phyloP scores from a whole-genome alignment of 1,139 yeast species.

The Keqinozyma sinolaborantium region DNA sequence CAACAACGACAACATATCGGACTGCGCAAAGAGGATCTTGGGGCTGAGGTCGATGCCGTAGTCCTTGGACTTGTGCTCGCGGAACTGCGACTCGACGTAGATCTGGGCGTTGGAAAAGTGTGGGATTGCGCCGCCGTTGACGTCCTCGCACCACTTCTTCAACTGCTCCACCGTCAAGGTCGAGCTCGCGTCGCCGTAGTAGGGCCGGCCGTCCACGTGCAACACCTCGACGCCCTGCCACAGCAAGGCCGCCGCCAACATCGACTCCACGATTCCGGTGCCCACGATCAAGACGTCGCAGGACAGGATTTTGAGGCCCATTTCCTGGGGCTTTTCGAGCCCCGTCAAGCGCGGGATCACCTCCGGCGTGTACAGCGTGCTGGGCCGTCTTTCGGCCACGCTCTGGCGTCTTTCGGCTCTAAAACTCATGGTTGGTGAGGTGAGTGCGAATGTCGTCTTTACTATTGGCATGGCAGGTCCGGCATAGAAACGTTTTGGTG shows the following conservation, averaged over 20 bases:
- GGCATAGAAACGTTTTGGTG: constrained; percentile 61
- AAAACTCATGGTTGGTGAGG: constrained; percentile 1
- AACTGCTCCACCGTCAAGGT: constrained; percentile 84
- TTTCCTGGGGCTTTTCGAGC: constrained; percentile 60
- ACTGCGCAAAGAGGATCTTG: constrained; percentile 79
- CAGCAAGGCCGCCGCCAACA: constrained; percentile 88
- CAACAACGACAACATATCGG: constrained; percentile 75
- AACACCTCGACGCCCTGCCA: constrained; percentile 95
- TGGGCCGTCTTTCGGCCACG: constrained; percentile 73
- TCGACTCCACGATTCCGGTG: constrained; percentile 85
- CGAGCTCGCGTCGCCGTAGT: constrained; percentile 87
- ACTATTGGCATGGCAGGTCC: constrained; percentile 71
- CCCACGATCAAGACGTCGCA: constrained; percentile 91
- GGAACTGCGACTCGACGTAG: constrained; percentile 60
- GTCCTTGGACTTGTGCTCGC: constrained; percentile 57
- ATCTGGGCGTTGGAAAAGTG: constrained; percentile 60
- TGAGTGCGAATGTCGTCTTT: too few relatives aligned
- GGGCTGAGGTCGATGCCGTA: constrained; percentile 92
- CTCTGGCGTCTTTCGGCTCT: constrained; percentile 56
- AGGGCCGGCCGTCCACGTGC: constrained; percentile 78
- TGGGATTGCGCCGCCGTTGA: constrained; percentile 47
- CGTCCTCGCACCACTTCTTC: constrained; percentile 74
- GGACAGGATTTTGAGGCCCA: constrained; percentile 49
- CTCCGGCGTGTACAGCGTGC: constrained; percentile 44
- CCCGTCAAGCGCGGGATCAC: constrained; percentile 83